phyloP scores from a whole-genome alignment of 176 grass and related monocot species.

The Cocos nucifera region DNA sequence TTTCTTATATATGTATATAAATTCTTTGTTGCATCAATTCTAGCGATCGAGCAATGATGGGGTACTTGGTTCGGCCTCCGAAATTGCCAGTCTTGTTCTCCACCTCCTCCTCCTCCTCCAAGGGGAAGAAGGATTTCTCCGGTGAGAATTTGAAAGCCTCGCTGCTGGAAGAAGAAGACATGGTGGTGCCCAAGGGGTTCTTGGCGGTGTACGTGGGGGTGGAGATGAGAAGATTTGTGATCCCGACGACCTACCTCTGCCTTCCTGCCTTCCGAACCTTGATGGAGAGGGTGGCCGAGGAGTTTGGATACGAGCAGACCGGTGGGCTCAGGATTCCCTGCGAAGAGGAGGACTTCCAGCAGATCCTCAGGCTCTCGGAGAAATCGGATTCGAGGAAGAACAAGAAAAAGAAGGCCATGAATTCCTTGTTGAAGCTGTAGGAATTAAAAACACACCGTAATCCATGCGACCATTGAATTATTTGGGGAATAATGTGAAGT shows the following conservation, averaged over 20 bases:
- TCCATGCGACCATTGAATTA: no score
- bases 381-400: constrained; percentile 2
- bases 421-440: no score
- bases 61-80: no score
- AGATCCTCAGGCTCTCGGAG: constrained; percentile 27
- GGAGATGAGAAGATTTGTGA: constrained; percentile 41
- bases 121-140: constrained; percentile 1
- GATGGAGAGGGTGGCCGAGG: constrained; percentile 56
- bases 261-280: constrained; percentile 38
- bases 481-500: no score
- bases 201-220: constrained; percentile 56
- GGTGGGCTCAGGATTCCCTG: constrained; percentile 46
- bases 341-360: constrained; percentile 39
- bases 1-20: no score
- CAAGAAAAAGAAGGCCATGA: constrained; percentile 3
- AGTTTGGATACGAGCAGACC: constrained; percentile 58
- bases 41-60: no score
- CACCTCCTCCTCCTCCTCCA: neutral
- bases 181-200: constrained; percentile 42
- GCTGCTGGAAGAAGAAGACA: neutral
- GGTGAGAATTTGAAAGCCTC: neutral
- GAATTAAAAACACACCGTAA: no score
- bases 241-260: constrained; percentile 42
- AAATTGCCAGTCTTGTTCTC: neutral
- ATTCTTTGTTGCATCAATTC: no score